phyloP scores from a whole-genome alignment of 768 basidiomycete species.

The Sarcodon sp. region DNA sequence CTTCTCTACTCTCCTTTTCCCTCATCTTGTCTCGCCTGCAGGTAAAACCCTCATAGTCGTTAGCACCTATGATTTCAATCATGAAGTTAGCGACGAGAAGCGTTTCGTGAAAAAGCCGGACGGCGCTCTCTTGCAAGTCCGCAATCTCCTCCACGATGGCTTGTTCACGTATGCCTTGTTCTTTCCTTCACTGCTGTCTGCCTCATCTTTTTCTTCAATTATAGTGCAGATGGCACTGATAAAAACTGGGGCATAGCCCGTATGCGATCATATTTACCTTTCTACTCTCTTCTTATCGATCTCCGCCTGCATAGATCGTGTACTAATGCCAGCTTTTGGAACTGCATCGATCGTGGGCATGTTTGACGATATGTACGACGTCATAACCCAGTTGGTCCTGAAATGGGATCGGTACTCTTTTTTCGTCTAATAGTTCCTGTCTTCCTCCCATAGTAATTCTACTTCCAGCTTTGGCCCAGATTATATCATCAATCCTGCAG shows the following conservation, averaged over 20 bases:
- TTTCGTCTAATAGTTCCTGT: neutral
- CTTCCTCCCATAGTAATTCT: neutral
- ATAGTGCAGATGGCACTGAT: constrained; percentile 24
- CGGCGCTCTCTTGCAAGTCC: constrained; percentile 20
- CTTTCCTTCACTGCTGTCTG: neutral
- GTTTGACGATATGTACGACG: constrained; percentile 36
- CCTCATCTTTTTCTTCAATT: neutral
- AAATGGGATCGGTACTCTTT: constrained; percentile 27
- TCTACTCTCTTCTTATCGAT: too few relatives aligned
- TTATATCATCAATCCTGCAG: constrained; percentile 25
- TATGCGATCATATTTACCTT: constrained; percentile 9
- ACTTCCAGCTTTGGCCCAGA: constrained; percentile 26
- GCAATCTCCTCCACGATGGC: constrained; percentile 26
- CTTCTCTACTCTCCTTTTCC: neutral
- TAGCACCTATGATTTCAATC: constrained; percentile 22
- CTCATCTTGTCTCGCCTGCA: constrained; percentile 2
- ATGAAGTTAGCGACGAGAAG: constrained; percentile 29
- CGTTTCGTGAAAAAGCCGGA: constrained; percentile 26
- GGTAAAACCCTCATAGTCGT: constrained; percentile 17
- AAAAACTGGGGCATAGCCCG: constrained; percentile 34
- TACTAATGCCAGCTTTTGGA: constrained; percentile 29
- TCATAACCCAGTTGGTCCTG: constrained; percentile 26
- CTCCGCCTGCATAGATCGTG: constrained; percentile 15
- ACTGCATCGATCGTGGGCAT: constrained; percentile 28
- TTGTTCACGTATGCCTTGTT: constrained; percentile 19